Conservation (phyloP, 352 stramenopile species). For the Peronospora belbahrii region DNA sequence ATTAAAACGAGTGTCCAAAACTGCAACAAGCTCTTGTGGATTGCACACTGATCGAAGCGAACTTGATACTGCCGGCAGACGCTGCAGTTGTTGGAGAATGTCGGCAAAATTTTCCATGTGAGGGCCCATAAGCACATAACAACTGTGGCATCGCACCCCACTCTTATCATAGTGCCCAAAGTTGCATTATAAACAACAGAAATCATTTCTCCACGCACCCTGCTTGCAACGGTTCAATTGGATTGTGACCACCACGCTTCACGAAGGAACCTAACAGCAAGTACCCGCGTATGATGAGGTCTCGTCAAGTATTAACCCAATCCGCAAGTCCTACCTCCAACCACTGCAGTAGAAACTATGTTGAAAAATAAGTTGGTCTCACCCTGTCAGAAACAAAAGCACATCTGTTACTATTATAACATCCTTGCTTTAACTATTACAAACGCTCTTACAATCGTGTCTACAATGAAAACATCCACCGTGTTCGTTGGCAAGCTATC, state of each 20-base stretch:
- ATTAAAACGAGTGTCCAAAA: constrained; percentile 15
- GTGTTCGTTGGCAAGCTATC: constrained; percentile 20
- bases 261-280: constrained; percentile 43
- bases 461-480: constrained; percentile 52
- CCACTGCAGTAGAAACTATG: constrained; percentile 41
- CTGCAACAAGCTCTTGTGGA: no score
- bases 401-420: neutral
- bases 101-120: no score
- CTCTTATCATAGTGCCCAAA: neutral
- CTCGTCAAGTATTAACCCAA: neutral
- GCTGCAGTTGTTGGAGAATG: no score
- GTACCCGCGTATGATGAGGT: neutral
- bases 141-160: constrained; percentile 27
- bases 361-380: constrained; percentile 55
- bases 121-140: no score
- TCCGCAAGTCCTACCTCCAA: constrained; percentile 35
- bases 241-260: constrained; percentile 58
- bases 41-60: no score
- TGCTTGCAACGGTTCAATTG: constrained; percentile 59
- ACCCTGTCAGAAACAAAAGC: constrained; percentile 22
- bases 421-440: neutral
- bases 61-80: no score
- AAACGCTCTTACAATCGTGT: constrained; percentile 40
- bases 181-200: neutral
- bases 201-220: constrained; percentile 21